phyloP scores from a whole-genome alignment of 345 rosid species.

The Populus davidiana region DNA sequence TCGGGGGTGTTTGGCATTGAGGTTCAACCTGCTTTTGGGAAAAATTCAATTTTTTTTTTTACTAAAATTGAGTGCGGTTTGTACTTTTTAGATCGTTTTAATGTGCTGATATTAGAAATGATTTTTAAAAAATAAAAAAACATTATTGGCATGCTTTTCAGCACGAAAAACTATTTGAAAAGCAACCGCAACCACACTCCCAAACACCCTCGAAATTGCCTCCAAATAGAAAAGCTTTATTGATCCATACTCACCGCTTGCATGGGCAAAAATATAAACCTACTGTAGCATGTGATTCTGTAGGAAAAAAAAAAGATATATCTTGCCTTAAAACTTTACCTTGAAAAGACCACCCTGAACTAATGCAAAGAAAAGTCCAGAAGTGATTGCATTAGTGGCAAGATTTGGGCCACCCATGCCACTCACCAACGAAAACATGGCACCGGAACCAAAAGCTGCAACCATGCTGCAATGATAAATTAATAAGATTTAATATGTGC shows the following conservation, averaged over 20 bases:
- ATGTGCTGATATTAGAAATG: too few relatives aligned
- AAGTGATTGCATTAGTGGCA: slow-evolving; percentile 59
- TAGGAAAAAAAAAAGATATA: background rate
- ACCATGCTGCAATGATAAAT: slow-evolving; percentile 61
- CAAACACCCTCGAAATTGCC: too few relatives aligned
- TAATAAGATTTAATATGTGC: background rate
- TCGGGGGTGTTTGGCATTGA: too few relatives aligned
- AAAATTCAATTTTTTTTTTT: too few relatives aligned
- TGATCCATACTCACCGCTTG: background rate
- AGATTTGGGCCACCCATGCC: slow-evolving; percentile 75
- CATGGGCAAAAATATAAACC: background rate
- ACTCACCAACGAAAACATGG: slow-evolving; percentile 76
- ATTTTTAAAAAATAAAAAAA: too few relatives aligned
- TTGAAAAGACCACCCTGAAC: slow-evolving; percentile 77
- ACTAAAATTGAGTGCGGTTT: too few relatives aligned
- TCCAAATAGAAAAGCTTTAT: background rate
- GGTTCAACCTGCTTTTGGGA: too few relatives aligned
- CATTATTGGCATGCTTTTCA: too few relatives aligned
- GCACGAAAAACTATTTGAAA: too few relatives aligned
- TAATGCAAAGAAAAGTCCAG: slow-evolving; percentile 76
- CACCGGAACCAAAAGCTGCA: slow-evolving; percentile 95
- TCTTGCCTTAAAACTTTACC: slow-evolving; percentile 43
- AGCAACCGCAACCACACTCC: too few relatives aligned
- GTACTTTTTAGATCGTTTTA: too few relatives aligned
- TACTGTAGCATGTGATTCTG: background rate